These are phyloP conservation scores for Fusarium musae DNA, from an alignment of 2,329 filamentous ascomycete species.

Conservation along the genomic window DNA sequence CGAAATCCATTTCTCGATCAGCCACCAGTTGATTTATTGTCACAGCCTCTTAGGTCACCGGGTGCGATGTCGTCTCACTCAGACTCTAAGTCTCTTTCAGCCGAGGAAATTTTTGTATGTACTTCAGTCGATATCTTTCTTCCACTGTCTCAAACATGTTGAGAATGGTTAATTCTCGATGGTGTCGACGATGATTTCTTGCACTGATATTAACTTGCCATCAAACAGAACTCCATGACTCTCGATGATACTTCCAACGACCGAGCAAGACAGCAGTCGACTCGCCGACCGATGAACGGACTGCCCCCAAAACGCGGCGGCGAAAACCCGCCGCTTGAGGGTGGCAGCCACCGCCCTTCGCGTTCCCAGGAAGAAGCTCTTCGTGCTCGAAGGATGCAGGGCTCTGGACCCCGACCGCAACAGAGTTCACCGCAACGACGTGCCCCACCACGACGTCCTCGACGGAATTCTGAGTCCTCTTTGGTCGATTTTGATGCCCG, in stretches of 20 bases:
- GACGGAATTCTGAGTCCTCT: conserved; percentile 85
- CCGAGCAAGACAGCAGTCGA: conserved; percentile 53
- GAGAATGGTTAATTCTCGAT: neutral
- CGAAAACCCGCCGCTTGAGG: conserved; percentile 60
- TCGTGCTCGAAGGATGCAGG: conserved; percentile 57
- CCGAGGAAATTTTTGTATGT: conserved; percentile 83
- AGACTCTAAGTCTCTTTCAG: conserved; percentile 60
- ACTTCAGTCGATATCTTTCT: neutral
- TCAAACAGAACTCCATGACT: conserved; percentile 71
- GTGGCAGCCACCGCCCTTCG: conserved; percentile 65
- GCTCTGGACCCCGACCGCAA: conserved; percentile 49
- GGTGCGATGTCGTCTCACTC: conserved; percentile 63
- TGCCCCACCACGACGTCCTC: conserved; percentile 56
- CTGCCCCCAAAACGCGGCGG: conserved; percentile 41
- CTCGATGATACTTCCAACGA: conserved; percentile 66
- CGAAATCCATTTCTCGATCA: conserved; percentile 81
- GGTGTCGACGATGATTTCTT: neutral
- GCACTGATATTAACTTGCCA: conserved; percentile 7
- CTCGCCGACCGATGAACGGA: conserved; percentile 50
- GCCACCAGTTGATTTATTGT: conserved; percentile 51
- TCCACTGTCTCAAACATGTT: neutral
- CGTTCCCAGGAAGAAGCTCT: conserved; percentile 75
- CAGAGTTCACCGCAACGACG: conserved; percentile 50
- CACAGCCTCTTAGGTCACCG: conserved; percentile 54
- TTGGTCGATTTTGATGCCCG: conserved; percentile 68